phyloP scores from a whole-genome alignment of 805 yeast species.

The Pichia nanzhaoensis region DNA sequence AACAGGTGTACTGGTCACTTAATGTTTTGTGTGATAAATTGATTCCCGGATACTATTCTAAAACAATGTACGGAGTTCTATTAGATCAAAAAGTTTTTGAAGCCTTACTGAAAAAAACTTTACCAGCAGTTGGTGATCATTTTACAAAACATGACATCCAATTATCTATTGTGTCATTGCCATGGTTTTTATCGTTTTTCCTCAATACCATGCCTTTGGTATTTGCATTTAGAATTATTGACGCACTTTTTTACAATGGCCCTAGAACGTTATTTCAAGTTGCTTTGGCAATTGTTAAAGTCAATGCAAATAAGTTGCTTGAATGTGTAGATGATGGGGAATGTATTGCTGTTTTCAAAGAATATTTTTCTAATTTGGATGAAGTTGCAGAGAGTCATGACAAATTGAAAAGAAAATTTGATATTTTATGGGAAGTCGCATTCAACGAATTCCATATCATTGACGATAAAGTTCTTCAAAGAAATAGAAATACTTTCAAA shows the following conservation, averaged over 20 bases:
- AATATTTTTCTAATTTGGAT: slow-evolving; percentile 71
- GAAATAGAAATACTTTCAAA: slow-evolving; percentile 63
- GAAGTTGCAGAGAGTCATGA: slow-evolving; percentile 59
- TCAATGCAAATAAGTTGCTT: slow-evolving; percentile 80
- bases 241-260: slow-evolving; percentile 85
- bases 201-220: slow-evolving; percentile 92
- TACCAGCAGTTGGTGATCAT: slow-evolving; percentile 87
- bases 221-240: slow-evolving; percentile 86
- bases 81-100: slow-evolving; percentile 93
- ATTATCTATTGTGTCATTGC: slow-evolving; percentile 83
- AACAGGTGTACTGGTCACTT: slow-evolving; percentile 94
- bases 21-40: slow-evolving; percentile 72
- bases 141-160: slow-evolving; percentile 77
- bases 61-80: slow-evolving; percentile 94
- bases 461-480: slow-evolving; percentile 65
- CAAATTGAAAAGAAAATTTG: slow-evolving; percentile 73
- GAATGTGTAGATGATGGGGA: slow-evolving; percentile 86
- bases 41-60: slow-evolving; percentile 94
- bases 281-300: slow-evolving; percentile 80
- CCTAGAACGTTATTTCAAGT: slow-evolving; percentile 86
- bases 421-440: slow-evolving; percentile 83
- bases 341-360: slow-evolving; percentile 78
- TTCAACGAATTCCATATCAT: slow-evolving; percentile 83
- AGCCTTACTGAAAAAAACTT: slow-evolving; percentile 75
- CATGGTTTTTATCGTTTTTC: slow-evolving; percentile 92